Percentiles rank a stretch among this genome's conserved stretches.
phyloP scores from a whole-genome alignment of 2,329 filamentous ascomycete genomes.

The Lecanicillium sp. region DNA sequence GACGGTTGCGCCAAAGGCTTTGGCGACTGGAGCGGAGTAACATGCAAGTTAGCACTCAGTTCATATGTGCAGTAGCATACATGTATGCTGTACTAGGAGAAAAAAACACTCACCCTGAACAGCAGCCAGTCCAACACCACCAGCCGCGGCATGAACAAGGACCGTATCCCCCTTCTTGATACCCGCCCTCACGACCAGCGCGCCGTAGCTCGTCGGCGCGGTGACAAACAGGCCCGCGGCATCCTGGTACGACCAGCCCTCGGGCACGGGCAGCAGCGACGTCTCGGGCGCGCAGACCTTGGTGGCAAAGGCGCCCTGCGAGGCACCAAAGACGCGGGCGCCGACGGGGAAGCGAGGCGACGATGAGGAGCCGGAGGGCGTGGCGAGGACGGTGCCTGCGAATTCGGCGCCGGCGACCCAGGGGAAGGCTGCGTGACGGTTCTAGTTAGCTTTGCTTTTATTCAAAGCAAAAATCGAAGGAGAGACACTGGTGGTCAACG shows the following conservation, averaged over 20 bases:
- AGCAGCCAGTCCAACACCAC: slow-evolving; percentile 83
- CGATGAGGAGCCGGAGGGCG: slow-evolving; percentile 41
- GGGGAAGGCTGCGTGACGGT: slow-evolving; percentile 53
- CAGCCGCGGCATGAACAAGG: slow-evolving; percentile 85
- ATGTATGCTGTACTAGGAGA: background rate
- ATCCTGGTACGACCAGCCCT: slow-evolving; percentile 75
- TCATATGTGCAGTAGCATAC: too few species aligned
- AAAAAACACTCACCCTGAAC: slow-evolving; percentile 56
- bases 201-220: slow-evolving; percentile 82
- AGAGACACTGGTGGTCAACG: slow-evolving; percentile 10
- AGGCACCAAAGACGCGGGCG: slow-evolving; percentile 77
- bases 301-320: slow-evolving; percentile 80
- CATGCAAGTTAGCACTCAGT: too few species aligned
- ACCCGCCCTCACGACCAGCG: slow-evolving; percentile 67
- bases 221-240: slow-evolving; percentile 89
- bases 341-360: slow-evolving; percentile 58
- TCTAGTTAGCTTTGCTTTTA: background rate
- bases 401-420: slow-evolving; percentile 88
- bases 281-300: slow-evolving; percentile 61
- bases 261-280: slow-evolving; percentile 64
- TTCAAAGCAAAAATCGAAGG: too few species aligned
- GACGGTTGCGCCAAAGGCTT: slow-evolving; percentile 86
- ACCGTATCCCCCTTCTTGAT: slow-evolving; percentile 78
- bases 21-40: slow-evolving; percentile 51
- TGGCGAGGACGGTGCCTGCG: slow-evolving; percentile 65